Evolutionary conservation across 1,284 basidiomycete species (phyloP).

Genomic region (Trichosporon faecale): DNA sequence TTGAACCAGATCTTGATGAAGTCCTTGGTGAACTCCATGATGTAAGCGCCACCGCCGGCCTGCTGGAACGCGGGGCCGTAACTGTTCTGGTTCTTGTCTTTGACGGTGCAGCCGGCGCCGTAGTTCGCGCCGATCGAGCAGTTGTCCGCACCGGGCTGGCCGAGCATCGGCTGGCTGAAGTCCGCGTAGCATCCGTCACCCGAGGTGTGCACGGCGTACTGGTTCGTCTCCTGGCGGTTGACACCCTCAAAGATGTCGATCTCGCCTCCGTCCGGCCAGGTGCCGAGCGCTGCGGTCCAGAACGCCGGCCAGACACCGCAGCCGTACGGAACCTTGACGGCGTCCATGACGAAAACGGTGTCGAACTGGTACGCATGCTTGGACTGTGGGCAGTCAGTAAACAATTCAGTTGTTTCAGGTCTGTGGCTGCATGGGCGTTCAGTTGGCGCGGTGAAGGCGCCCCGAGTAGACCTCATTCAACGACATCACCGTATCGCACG

Average conservation of each 20-base stretch:
- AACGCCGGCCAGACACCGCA: slow-evolving; percentile 42
- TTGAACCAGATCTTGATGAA: slow-evolving; percentile 70
- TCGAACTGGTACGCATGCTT: slow-evolving; percentile 57
- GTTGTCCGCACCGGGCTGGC: slow-evolving; percentile 25
- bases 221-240: slow-evolving; percentile 41
- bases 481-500: too few relatives aligned
- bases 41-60: slow-evolving; percentile 66
- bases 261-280: slow-evolving; percentile 46
- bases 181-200: slow-evolving; percentile 20
- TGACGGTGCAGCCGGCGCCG: slow-evolving; percentile 64
- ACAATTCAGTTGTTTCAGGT: background rate
- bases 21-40: slow-evolving; percentile 63
- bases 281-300: slow-evolving; percentile 35
- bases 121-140: slow-evolving; percentile 44
- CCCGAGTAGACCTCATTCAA: too few relatives aligned
- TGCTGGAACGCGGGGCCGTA: slow-evolving; percentile 66
- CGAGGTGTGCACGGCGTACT: slow-evolving; percentile 45
- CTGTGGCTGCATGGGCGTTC: background rate
- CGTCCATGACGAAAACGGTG: slow-evolving; percentile 56
- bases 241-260: slow-evolving; percentile 47
- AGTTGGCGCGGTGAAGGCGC: too few relatives aligned
- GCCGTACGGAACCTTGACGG: slow-evolving; percentile 62
- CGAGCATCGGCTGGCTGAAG: slow-evolving; percentile 11
- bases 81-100: slow-evolving; percentile 57
- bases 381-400: slow-evolving; percentile 44